Evolutionary conservation across 1,284 basidiomycete genomes (phyloP).

Genomic region (Abortiporus biennis): DNA sequence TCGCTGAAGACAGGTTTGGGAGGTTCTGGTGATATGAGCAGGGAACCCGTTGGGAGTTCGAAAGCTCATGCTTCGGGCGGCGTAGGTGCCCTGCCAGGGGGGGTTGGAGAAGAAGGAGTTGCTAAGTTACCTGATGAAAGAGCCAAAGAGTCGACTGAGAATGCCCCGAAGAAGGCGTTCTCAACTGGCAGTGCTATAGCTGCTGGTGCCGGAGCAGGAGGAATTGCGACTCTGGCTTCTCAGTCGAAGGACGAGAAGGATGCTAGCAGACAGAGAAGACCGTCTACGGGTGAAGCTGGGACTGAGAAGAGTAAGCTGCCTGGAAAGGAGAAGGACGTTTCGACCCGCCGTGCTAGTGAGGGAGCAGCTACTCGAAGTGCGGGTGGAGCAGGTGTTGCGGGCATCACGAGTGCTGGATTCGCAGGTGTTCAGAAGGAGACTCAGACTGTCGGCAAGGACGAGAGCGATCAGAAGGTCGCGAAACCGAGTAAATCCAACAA

Average conservation of each 20-base stretch:
- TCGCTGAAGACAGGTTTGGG: background rate
- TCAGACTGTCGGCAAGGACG: conserved; percentile 1
- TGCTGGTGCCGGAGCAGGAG: background rate
- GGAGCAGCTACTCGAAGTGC: conserved; percentile 4
- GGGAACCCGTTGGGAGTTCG: conserved; percentile 20
- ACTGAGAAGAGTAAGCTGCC: no score
- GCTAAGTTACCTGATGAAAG: conserved; percentile 35
- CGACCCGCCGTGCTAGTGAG: conserved; percentile 1
- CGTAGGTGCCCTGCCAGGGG: conserved; percentile 34
- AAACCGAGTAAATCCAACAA: background rate
- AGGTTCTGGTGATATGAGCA: background rate
- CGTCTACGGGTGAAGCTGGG: no score
- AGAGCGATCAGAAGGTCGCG: background rate
- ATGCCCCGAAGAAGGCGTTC: background rate
- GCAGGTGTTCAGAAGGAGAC: conserved; percentile 1
- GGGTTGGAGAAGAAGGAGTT: conserved; percentile 28
- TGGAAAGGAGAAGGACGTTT: no score
- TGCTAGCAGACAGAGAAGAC: no score
- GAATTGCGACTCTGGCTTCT: no score
- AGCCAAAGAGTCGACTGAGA: background rate
- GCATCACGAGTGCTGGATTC: conserved; percentile 1
- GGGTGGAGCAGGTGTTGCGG: conserved; percentile 9
- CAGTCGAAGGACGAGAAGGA: background rate
- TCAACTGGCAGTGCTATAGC: background rate
- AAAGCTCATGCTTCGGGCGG: no score